Base-by-base conservation (phyloP, 805 yeast genomes). In the Scheffersomyces ergatensis region DNA sequence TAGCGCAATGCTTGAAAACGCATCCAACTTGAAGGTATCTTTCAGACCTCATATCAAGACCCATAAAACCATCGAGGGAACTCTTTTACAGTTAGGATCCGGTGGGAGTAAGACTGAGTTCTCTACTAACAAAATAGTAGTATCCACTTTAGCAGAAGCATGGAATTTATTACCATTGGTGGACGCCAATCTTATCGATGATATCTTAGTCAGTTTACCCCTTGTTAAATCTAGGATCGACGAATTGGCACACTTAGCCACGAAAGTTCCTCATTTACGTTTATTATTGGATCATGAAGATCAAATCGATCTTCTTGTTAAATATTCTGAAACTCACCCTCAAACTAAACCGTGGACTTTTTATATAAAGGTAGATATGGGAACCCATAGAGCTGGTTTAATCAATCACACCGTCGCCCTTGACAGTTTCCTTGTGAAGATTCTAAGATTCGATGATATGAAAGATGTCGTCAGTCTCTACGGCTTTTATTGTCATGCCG, bases 401-500 rank as follows among this genome's bases (percentile, higher is more conserved):
- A 24, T 42, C 2, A 45, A 44, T 25, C 67, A 57, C 20, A 51
- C 72, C 1, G 60, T 57, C 1, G 63, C 58, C 19, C 55, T 82
- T n/a, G 44, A 54, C 0, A 43, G 55, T 1, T 50, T 75, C 4
- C 48, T 83, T n/a, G 33, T 46, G 5, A 48, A 58, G 23, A 54
- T 59, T 15, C 46, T 72, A 12, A 38, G 46, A 3, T 47, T 55
- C 3, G 43, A 60, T 3, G 53, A 57, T 2, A 49, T 54, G 11
- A 45, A 50, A 11, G 50, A 64, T 1, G 47, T 57, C 30, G 66
- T 82, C 11, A 63, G 71, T 7, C 43, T 85, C 13, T 78, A 67
- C 50, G 95, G 95, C 0, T 77, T 85, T 50, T 86, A 86, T 58
- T 81, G 85, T 30, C 93, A 86, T 62, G 86, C 89, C 1, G 95